phyloP scores from a whole-genome alignment of 2,329 filamentous ascomycete genomes.

The Emydomyces testavorans region DNA sequence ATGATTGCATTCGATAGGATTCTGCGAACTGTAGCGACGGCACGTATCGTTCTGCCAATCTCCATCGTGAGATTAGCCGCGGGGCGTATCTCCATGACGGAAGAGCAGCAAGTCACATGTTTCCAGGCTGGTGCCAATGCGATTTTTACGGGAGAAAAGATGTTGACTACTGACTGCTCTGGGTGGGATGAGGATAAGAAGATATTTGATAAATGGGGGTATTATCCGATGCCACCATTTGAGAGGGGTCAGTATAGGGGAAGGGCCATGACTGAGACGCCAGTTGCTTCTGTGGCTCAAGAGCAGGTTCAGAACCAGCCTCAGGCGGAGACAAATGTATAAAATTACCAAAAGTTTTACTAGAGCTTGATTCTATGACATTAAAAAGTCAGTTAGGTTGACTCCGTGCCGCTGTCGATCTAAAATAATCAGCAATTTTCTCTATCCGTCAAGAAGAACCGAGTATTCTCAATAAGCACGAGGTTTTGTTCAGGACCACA shows the following conservation, averaged over 20 bases:
- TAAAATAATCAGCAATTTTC: not conserved
- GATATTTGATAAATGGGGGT: conserved; percentile 74
- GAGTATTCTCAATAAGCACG: too few species aligned
- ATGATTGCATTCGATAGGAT: conserved; percentile 67
- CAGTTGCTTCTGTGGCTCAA: not conserved
- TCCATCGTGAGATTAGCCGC: conserved; percentile 83
- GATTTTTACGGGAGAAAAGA: conserved; percentile 92
- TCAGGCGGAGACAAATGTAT: conserved; percentile 4
- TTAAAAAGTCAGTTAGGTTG: not conserved
- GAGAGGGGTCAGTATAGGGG: conserved; percentile 27
- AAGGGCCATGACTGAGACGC: not conserved
- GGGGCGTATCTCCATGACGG: conserved; percentile 68
- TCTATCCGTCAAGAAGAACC: not conserved
- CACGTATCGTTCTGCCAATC: conserved; percentile 66
- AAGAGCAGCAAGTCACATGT: conserved; percentile 80
- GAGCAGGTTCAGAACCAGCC: not conserved
- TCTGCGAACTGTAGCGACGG: conserved; percentile 72
- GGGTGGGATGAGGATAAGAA: conserved; percentile 79
- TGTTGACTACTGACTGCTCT: conserved; percentile 84
- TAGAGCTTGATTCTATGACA: too few species aligned
- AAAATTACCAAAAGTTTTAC: too few species aligned
- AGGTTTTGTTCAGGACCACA: too few species aligned
- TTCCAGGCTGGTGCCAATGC: conserved; percentile 88
- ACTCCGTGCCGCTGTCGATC: not conserved
- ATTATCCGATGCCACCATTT: conserved; percentile 61